Evolutionary conservation across 2,329 filamentous ascomycete genomes (phyloP).

Genomic region (Bisporella sp.): DNA sequence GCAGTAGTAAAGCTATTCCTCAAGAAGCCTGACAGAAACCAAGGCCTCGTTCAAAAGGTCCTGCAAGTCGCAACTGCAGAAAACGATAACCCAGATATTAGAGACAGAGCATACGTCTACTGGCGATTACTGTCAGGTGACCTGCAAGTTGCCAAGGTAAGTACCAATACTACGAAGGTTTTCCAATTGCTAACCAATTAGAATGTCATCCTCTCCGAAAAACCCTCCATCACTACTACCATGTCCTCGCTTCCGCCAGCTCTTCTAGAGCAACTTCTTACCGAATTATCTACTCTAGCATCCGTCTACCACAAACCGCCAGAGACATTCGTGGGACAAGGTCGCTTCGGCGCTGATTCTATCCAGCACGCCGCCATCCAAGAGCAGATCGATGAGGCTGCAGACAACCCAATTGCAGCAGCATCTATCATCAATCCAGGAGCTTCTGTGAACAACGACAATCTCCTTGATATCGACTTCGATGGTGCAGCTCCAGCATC

Average conservation of each 20-base stretch:
- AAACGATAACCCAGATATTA: conserved; percentile 95
- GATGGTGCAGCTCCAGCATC: conserved; percentile 91
- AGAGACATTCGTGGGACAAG: conserved; percentile 95
- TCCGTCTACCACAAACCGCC: conserved; percentile 98
- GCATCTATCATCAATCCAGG: conserved; percentile 60
- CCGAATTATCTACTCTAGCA: conserved; percentile 86
- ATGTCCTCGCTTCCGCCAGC: conserved; percentile 81
- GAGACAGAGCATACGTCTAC: conserved; percentile 95
- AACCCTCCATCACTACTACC: conserved; percentile 88
- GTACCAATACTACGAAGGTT: conserved; percentile 10
- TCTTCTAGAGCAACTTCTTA: conserved; percentile 82
- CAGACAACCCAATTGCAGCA: conserved; percentile 89
- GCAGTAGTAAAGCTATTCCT: conserved; percentile 96
- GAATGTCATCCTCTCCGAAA: conserved; percentile 87
- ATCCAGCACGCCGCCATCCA: conserved; percentile 95
- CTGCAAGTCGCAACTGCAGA: conserved; percentile 88
- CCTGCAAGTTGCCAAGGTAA: conserved; percentile 78
- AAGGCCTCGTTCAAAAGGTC: conserved; percentile 88
- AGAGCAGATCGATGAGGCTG: conserved; percentile 86
- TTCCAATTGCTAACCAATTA: conserved; percentile 28
- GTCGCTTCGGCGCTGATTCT: conserved; percentile 85
- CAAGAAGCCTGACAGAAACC: conserved; percentile 90
- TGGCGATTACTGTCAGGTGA: conserved; percentile 95
- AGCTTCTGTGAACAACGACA: conserved; percentile 69
- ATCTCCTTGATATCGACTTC: conserved; percentile 92